Percentiles rank a stretch among this genome's conserved stretches.
phyloP scores from a whole-genome alignment of 768 basidiomycete genomes.

The Grammothele lineata region DNA sequence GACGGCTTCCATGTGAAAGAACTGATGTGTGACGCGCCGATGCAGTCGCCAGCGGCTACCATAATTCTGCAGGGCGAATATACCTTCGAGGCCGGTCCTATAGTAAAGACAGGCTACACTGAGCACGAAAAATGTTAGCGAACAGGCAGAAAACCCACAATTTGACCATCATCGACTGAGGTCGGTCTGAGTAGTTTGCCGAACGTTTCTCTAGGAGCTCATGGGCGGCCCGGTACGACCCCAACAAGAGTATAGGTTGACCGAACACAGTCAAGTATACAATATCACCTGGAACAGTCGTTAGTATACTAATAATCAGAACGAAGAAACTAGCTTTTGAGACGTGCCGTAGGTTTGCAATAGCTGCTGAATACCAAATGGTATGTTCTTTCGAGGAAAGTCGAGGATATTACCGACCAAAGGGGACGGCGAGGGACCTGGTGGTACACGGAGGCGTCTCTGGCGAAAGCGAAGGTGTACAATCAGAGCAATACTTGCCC shows the following conservation, averaged over 20 bases:
- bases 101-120: neutral
- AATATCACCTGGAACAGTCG: neutral
- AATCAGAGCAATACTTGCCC: too few species aligned
- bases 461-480: too few species aligned
- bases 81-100: neutral
- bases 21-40: neutral
- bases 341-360: too few species aligned
- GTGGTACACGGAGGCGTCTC: too few species aligned
- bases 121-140: too few species aligned
- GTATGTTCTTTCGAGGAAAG: too few species aligned
- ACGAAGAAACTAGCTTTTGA: too few species aligned
- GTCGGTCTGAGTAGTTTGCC: neutral
- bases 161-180: neutral
- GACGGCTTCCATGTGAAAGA: neutral
- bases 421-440: too few species aligned
- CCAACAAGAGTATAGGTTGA: neutral
- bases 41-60: neutral
- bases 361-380: too few species aligned
- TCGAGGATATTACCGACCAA: too few species aligned
- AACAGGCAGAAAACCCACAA: neutral
- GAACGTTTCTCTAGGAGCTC: neutral
- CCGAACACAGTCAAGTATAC: neutral
- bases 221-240: neutral
- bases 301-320: too few species aligned
- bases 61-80: neutral